phyloP scores from a whole-genome alignment of 1,284 basidiomycete species.

The Exobasidium cylindrosporum region DNA sequence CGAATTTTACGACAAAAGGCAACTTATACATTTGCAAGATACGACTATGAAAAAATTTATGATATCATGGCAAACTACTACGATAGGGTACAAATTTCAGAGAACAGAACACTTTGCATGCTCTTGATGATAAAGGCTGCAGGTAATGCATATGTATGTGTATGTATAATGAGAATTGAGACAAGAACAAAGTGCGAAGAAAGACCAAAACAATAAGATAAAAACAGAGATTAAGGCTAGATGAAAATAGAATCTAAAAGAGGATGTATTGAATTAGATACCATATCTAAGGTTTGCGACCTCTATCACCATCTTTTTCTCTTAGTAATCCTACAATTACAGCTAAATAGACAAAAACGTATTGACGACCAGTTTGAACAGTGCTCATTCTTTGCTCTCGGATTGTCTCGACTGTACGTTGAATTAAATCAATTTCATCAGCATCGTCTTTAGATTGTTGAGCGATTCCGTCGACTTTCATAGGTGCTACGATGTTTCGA shows the following conservation, averaged over 20 bases:
- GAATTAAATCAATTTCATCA: slow-evolving; percentile 27
- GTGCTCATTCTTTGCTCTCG: slow-evolving; percentile 53
- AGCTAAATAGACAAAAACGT: slow-evolving; percentile 48
- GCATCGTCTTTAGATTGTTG: neutral
- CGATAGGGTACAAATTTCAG: no score
- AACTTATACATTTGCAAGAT: no score
- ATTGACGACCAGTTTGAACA: slow-evolving; percentile 51
- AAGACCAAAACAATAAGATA: neutral
- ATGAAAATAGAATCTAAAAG: neutral
- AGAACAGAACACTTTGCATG: no score
- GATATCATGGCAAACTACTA: no score
- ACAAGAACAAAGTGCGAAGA: neutral
- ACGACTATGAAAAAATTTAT: no score
- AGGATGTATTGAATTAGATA: neutral
- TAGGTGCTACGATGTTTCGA: neutral
- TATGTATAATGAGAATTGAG: no score
- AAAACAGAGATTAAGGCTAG: neutral
- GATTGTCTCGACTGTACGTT: slow-evolving; percentile 24
- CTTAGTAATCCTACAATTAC: slow-evolving; percentile 38
- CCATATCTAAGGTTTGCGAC: neutral
- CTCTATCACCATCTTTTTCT: slow-evolving; percentile 17
- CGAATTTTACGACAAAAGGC: no score
- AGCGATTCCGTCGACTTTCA: neutral
- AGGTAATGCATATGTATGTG: no score
- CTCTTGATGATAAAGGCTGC: no score